Conservation (phyloP, 2,329 filamentous ascomycete species). For the Pseudogymnoascus verrucosus region DNA sequence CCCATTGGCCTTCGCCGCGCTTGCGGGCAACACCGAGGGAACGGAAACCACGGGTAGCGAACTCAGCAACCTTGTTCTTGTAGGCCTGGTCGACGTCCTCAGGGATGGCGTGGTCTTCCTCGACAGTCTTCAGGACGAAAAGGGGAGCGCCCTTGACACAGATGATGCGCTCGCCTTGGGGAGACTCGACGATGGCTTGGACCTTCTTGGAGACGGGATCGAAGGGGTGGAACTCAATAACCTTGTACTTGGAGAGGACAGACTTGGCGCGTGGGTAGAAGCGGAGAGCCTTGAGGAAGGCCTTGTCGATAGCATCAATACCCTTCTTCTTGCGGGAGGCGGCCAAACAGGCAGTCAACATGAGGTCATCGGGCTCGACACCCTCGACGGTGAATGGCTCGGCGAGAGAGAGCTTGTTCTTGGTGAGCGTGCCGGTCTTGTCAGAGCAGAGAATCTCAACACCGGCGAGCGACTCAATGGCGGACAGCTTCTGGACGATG, state of each 20-base stretch:
- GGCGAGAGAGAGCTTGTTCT: slow-evolving; percentile 84
- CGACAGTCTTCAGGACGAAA: slow-evolving; percentile 78
- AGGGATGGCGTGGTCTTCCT: slow-evolving; percentile 73
- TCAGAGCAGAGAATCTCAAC: slow-evolving; percentile 92
- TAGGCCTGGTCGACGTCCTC: slow-evolving; percentile 73
- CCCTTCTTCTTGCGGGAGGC: slow-evolving; percentile 93
- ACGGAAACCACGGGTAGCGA: slow-evolving; percentile 87
- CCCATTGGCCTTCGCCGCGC: slow-evolving; percentile 72
- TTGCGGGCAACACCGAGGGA: slow-evolving; percentile 90
- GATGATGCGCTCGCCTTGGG: slow-evolving; percentile 73
- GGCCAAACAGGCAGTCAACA: slow-evolving; percentile 84
- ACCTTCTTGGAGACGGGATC: slow-evolving; percentile 94
- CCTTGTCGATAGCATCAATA: slow-evolving; percentile 91
- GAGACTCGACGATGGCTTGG: slow-evolving; percentile 72
- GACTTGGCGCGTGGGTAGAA: slow-evolving; percentile 77
- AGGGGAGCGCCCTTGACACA: slow-evolving; percentile 90
- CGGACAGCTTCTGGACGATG: slow-evolving; percentile 86
- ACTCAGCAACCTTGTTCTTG: slow-evolving; percentile 88
- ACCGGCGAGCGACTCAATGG: slow-evolving; percentile 85
- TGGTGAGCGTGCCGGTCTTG: slow-evolving; percentile 89
- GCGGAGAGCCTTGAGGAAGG: slow-evolving; percentile 78
- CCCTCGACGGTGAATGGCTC: slow-evolving; percentile 79
- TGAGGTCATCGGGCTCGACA: slow-evolving; percentile 78
- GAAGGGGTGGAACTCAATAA: slow-evolving; percentile 78
- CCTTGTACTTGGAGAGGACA: slow-evolving; percentile 75